Evolutionary conservation across 2,329 filamentous ascomycete genomes (phyloP), one percentile per base, ranked within the genome.

Genomic region (Pseudogymnoascus sp.): DNA sequence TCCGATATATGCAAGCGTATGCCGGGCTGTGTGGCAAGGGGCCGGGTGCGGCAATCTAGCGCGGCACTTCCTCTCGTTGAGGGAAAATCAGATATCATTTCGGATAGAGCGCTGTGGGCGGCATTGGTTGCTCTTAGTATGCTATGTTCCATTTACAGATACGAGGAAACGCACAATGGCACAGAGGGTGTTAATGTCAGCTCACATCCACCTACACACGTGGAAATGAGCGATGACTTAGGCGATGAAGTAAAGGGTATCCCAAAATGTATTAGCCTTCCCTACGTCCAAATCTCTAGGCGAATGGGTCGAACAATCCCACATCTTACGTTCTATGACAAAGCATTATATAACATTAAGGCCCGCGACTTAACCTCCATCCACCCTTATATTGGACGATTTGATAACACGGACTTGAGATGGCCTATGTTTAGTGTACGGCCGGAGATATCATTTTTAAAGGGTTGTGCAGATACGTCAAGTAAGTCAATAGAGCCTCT

Each of bases 361-460:
- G 72, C 80, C 59, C 72, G 73, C 19, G 77, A 81, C 59, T 72
- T 74, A 1, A 78, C 73, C 1, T 79, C 78, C 0, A 75, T 66
- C 0, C 74, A 76, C 39, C 79, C 79, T 2, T 82, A 81, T 59
- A 70, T 80, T 0, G 77, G 74, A 0, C 71, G 78, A 0, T 79
- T 79, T 57, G 77, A 81, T 56, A 81, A 82, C 57, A 81, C 74
- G 13, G 79, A 81, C 41, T 70, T 81, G 13, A 71, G 79, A 37
- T 81, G 79, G 79, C 75, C 78, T 1, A 76, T 80, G 69, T 81
- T 81, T 58, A 77, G 78, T 10, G 78, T 81, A 63, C 71, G 73
- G 18, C 75, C 77, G 0, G 78, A 81, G 65, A 74, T 79, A 8
- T 75, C 78, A 3, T 81, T 81, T 59, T 70, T 80, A 3, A 79